Evolutionary conservation across 1,139 yeast genomes (phyloP).

Genomic region (Kodamaea sp.): DNA sequence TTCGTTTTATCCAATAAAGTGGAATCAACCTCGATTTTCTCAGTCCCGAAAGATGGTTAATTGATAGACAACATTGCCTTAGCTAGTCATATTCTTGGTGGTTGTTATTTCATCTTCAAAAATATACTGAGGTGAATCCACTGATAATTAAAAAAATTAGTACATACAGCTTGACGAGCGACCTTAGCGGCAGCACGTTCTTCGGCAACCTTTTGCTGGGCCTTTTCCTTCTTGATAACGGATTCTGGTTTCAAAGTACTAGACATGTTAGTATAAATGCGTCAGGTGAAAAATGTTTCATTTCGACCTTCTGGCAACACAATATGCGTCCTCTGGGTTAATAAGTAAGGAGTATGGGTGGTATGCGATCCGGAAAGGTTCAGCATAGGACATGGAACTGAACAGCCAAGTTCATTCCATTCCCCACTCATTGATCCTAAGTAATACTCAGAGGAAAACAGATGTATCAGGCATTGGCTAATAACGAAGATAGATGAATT

Average conservation of each 20-base stretch:
- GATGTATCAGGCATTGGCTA: conserved; percentile 52
- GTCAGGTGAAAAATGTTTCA: conserved; percentile 3
- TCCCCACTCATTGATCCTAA: conserved; percentile 26
- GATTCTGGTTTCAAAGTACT: conserved; percentile 82
- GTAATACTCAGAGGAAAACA: conserved; percentile 49
- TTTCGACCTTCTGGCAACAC: conserved; percentile 7
- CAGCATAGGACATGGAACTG: conserved; percentile 39
- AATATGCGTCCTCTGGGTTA: conserved; percentile 20
- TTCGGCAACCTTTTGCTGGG: conserved; percentile 83
- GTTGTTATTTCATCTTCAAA: conserved; percentile 66
- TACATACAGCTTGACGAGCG: conserved; percentile 89
- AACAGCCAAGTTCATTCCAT: conserved; percentile 48
- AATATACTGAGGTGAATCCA: conserved; percentile 15
- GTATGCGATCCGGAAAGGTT: conserved; percentile 25
- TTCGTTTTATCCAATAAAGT: too few relatives aligned
- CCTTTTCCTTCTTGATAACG: conserved; percentile 91
- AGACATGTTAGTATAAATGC: conserved; percentile 38
- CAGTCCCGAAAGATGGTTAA: conserved; percentile 99
- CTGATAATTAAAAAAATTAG: too few relatives aligned
- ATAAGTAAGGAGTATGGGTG: conserved; percentile 7
- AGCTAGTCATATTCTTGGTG: conserved; percentile 71
- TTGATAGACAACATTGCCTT: conserved; percentile 88
- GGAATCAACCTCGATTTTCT: conserved; percentile 33
- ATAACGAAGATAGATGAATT: conserved; percentile 26
- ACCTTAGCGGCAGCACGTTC: conserved; percentile 86